Evolutionary conservation across 345 rosid genomes (phyloP).

Genomic region (Erucastrum elatum): DNA sequence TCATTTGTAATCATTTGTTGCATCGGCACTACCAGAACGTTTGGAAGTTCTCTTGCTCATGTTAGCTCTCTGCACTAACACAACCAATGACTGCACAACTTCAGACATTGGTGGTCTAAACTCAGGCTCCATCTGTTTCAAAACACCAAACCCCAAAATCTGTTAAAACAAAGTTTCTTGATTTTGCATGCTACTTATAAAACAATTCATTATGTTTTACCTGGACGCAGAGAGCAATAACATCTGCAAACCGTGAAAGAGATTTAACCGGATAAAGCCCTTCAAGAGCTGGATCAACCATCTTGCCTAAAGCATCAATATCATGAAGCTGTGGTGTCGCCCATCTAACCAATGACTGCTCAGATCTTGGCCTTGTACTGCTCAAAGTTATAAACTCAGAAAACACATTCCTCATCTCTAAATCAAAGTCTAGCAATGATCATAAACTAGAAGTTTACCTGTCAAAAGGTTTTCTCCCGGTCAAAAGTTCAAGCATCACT

Average conservation of each 20-base stretch:
- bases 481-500: slow-evolving; percentile 97
- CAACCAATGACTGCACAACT: slow-evolving; percentile 91
- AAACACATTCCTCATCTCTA: slow-evolving; percentile 1
- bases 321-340: slow-evolving; percentile 99
- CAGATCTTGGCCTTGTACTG: slow-evolving; percentile 87
- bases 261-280: slow-evolving; percentile 96
- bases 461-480: slow-evolving; percentile 96
- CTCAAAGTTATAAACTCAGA: neutral
- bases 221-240: slow-evolving; percentile 97
- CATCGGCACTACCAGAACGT: slow-evolving; percentile 32
- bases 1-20: slow-evolving; percentile 39
- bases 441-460: slow-evolving; percentile 46
- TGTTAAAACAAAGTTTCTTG: neutral
- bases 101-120: slow-evolving; percentile 97
- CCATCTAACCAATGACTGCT: slow-evolving; percentile 98
- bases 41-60: slow-evolving; percentile 87
- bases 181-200: neutral
- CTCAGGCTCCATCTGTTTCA: slow-evolving; percentile 86
- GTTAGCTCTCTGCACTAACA: slow-evolving; percentile 88
- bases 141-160: neutral
- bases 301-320: slow-evolving; percentile 85
- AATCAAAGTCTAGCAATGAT: neutral
- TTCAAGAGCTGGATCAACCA: slow-evolving; percentile 92
- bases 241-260: slow-evolving; percentile 96
- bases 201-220: slow-evolving; percentile 39